Evolutionary conservation across 495 filamentous ascomycete species (phyloP).

Genomic region (Staphylotrichum longicolle): DNA sequence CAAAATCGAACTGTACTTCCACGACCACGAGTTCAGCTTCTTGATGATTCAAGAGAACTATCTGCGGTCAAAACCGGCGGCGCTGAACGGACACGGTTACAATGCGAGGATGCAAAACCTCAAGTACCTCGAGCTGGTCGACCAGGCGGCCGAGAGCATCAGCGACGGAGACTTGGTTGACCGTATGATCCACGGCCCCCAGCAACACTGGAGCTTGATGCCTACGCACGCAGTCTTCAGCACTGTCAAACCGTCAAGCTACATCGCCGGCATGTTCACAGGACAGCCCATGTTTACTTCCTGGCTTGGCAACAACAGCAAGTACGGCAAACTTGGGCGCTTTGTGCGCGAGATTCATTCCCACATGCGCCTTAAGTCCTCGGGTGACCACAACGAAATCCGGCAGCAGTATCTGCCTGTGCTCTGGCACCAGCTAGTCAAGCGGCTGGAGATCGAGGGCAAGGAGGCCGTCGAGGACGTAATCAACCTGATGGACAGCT

Average conservation of each 20-base stretch:
- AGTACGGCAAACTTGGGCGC: slow-evolving; percentile 77
- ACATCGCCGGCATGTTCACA: slow-evolving; percentile 70
- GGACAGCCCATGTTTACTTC: slow-evolving; percentile 65
- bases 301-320: slow-evolving; percentile 96
- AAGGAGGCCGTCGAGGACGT: slow-evolving; percentile 68
- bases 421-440: slow-evolving; percentile 79
- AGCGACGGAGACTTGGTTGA: slow-evolving; percentile 97
- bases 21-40: slow-evolving; percentile 94
- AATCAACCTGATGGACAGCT: slow-evolving; percentile 93
- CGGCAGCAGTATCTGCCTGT: slow-evolving; percentile 90
- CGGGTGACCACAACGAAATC: slow-evolving; percentile 91
- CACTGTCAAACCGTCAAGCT: slow-evolving; percentile 89
- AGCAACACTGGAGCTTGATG: slow-evolving; percentile 98
- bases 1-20: slow-evolving; percentile 98
- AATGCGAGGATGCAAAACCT: slow-evolving; percentile 61
- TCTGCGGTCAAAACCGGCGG: slow-evolving; percentile 71
- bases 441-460: slow-evolving; percentile 65
- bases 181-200: slow-evolving; percentile 94
- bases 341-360: slow-evolving; percentile 93
- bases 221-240: slow-evolving; percentile 96
- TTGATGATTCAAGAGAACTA: slow-evolving; percentile 99
- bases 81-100: slow-evolving; percentile 55
- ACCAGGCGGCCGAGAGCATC: slow-evolving; percentile 89
- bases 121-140: slow-evolving; percentile 77
- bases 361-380: slow-evolving; percentile 89